Evolutionary conservation across 306 rosid genomes (phyloP).

Genomic region (Prunus fruticosa): DNA sequence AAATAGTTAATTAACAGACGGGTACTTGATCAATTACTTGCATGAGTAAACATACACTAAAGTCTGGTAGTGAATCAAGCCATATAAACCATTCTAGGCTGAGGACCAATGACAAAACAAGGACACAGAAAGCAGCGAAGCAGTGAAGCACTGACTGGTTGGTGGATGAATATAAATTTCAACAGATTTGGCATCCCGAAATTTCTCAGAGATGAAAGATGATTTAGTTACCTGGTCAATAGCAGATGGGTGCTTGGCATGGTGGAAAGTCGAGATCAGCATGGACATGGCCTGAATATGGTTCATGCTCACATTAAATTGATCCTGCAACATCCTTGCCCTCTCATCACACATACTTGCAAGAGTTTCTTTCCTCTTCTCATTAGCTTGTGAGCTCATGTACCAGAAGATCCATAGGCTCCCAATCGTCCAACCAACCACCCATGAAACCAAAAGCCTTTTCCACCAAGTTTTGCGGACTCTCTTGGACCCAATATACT

Average conservation of each 20-base stretch:
- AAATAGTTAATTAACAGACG: conserved; percentile 3
- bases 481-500: conserved; percentile 55
- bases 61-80: conserved; percentile 10
- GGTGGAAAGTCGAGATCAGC: conserved; percentile 89
- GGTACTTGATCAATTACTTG: conserved; percentile 4
- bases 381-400: conserved; percentile 64
- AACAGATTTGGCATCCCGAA: conserved; percentile 12
- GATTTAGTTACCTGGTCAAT: conserved; percentile 77
- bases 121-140: not conserved
- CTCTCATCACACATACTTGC: conserved; percentile 97
- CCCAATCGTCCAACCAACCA: conserved; percentile 50
- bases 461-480: conserved; percentile 51
- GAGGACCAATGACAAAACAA: not conserved
- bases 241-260: conserved; percentile 75
- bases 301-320: conserved; percentile 93
- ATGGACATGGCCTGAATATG: conserved; percentile 98
- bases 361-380: conserved; percentile 84
- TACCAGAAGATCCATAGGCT: conserved; percentile 58
- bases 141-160: not conserved
- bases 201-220: conserved; percentile 4
- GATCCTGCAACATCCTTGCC: conserved; percentile 95
- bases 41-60: not conserved
- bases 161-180: not conserved
- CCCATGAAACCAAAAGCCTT: conserved; percentile 60
- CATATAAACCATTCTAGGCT: not conserved